Base-by-base conservation (phyloP, 2,329 filamentous ascomycete species). In the Pyricularia sp. region DNA sequence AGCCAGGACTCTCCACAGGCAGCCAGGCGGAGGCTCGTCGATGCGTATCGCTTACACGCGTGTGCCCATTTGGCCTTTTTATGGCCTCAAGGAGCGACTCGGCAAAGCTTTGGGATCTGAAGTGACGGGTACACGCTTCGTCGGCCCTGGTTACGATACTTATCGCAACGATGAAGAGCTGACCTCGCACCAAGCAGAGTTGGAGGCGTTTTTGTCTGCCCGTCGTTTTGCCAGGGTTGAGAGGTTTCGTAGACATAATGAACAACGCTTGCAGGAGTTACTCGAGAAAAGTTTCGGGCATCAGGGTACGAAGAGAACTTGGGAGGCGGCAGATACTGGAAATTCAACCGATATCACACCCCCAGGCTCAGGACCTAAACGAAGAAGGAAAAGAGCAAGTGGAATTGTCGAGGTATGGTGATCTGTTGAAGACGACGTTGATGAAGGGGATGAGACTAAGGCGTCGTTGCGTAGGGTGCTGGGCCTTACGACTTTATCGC, bases 11-110 rank as follows among this genome's bases (percentile, higher is more conserved):
- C 26, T 64, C 20, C 59, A 68, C 67, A 14, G 71, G 74, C 28
- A 30, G 36, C n/a, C 66, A 17, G n/a, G 33, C 20, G 42, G 50
- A 23, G 25, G 25, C 30, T 68, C 66, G 20, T 68, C 66, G 23
- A 68, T 68, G 66, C 55, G 66, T 58, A 82, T 88, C 25, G 78
- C 82, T 42, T 82, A 83, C 73, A 78, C 78, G 1, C 79, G 79
- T 9, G 83, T 88, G 1, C 82, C 83, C 0, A 79, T 84, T 30
- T 87, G 84, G 84, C 86, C 86, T 0, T 79, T 86, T 6, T 73
- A 85, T 0, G 85, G 85, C 4, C 79, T 88, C 7, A 82, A 83
- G 70, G 85, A 87, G 74, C 81, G 86, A 6, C 78, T 88, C 0
- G 84, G 83, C 58, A 81, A 81, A 71, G 85, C 84, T 3, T 76